Evolutionary conservation across 225 moss, liverwort and hornwort species (phyloP), one percentile per base, ranked within the genome.

Genomic region (Straminergon stramineum): DNA sequence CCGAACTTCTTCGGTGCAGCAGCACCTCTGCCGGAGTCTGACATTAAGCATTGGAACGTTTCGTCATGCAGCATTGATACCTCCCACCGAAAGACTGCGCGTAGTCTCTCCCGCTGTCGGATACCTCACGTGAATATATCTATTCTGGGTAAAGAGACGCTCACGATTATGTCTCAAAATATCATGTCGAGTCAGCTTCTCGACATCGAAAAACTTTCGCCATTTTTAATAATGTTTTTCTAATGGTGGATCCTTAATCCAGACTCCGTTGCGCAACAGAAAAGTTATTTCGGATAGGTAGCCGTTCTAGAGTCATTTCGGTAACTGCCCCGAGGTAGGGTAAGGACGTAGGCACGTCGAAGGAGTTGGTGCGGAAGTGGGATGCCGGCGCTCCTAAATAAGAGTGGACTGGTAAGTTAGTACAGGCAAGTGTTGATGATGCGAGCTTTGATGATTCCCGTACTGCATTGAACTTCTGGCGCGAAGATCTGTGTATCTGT

Each of bases 361-460:
- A 28, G 45, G 60, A 85, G 41, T 69, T 55, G 84, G 28, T 55
- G 84, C 66, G 30, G 53, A 28, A 71, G 57, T 85, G 90, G 63
- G 56, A 80, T 89, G 71, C 87, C 74, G 83, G 73, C 79, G 69
- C 90, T 85, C 69, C 82, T 90, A 65, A 56, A 48, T 79, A 87
- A 57, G 92, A 62, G 65, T 80, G 79, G 81, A 71, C 79, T 56
- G 34, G 56, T 22, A 56, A 70, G 70, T 41, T 48, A 75, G 62
- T 82, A 51, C 88, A 61, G 82, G 90, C 75, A 77, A 67, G 87
- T 80, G 76, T 76, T 77, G 86, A 86, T 86, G 84, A 74, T 87
- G 78, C 58, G 31, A 48, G 86, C 88, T 83, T 90, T 92, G 86
- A 90, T 90, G 86, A 67, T 52, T 76, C 68, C 82, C 62, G 88